Evolutionary conservation across 164 flowering plant genomes (phyloP).

Genomic region (Kingdonia uniflora): DNA sequence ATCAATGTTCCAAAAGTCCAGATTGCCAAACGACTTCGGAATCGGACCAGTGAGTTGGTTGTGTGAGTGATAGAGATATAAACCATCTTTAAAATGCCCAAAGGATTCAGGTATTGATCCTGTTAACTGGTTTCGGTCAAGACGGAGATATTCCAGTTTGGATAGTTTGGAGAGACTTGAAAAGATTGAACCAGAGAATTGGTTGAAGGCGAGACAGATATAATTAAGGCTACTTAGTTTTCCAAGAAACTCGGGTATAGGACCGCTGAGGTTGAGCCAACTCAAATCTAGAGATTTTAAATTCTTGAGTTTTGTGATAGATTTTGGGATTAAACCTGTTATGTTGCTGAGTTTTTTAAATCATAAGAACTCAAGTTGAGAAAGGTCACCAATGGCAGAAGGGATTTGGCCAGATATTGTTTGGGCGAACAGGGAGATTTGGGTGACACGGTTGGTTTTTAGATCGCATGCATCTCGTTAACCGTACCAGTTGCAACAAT

Average conservation of each 20-base stretch:
- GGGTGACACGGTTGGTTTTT: constrained; percentile 31
- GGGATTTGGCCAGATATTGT: constrained; percentile 51
- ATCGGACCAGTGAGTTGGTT: constrained; percentile 55
- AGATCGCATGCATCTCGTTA: constrained; percentile 49
- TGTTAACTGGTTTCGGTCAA: too few relatives aligned
- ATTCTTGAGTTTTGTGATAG: too few relatives aligned
- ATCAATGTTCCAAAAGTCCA: constrained; percentile 25
- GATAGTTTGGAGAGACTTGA: constrained; percentile 25
- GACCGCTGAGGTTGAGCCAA: constrained; percentile 46
- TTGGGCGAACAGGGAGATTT: constrained; percentile 35
- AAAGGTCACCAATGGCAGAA: constrained; percentile 42
- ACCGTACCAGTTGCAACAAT: constrained; percentile 62
- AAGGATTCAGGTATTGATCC: constrained; percentile 36
- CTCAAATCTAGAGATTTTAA: constrained; percentile 42
- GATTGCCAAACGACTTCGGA: constrained; percentile 33
- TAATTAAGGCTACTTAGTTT: constrained; percentile 27
- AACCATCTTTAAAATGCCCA: constrained; percentile 17
- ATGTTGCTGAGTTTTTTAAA: constrained; percentile 44
- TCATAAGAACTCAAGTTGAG: constrained; percentile 35
- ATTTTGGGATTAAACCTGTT: constrained; percentile 46
- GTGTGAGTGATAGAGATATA: constrained; percentile 38
- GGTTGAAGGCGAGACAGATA: constrained; percentile 59
- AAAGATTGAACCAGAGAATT: constrained; percentile 62
- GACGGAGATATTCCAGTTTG: constrained; percentile 28
- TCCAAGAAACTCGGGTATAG: constrained; percentile 48